Conservation (phyloP, 2,329 filamentous ascomycete species). For the Colletotrichum truncatum region DNA sequence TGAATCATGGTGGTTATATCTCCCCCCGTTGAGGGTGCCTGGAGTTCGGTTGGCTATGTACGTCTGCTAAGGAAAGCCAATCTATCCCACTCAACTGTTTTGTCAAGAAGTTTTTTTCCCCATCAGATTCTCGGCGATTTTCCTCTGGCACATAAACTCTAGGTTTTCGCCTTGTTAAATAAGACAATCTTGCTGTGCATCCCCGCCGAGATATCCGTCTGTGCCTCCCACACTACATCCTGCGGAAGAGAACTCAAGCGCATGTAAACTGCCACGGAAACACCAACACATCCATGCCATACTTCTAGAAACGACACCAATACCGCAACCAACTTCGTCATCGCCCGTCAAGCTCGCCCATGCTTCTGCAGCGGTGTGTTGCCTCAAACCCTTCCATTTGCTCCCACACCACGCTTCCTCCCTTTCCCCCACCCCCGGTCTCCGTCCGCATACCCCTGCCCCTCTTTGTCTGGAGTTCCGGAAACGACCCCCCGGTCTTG, state of each 20-base stretch:
- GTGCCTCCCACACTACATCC: neutral
- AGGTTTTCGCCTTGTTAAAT: neutral
- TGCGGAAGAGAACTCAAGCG: too few species aligned
- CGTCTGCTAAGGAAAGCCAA: constrained; percentile 16
- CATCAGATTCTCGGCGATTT: neutral
- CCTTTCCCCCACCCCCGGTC: neutral
- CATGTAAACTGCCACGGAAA: too few species aligned
- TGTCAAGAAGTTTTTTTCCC: neutral
- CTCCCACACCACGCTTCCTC: neutral
- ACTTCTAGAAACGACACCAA: too few species aligned
- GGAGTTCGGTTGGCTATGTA: too few species aligned
- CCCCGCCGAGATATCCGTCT: neutral
- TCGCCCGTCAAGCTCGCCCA: too few species aligned
- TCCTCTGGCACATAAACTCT: neutral
- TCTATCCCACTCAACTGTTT: neutral
- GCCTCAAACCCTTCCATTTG: neutral
- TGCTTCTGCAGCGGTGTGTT: neutral
- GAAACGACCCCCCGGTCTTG: neutral
- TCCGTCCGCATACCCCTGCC: neutral
- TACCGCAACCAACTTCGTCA: too few species aligned
- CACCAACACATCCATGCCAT: too few species aligned
- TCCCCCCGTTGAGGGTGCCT: too few species aligned
- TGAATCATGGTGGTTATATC: too few species aligned
- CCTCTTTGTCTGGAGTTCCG: constrained; percentile 14
- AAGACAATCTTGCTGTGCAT: neutral